Percentiles rank a stretch among this genome's conserved stretches.
phyloP scores from a whole-genome alignment of 306 rosid genomes.

The Coriaria nepalensis region DNA sequence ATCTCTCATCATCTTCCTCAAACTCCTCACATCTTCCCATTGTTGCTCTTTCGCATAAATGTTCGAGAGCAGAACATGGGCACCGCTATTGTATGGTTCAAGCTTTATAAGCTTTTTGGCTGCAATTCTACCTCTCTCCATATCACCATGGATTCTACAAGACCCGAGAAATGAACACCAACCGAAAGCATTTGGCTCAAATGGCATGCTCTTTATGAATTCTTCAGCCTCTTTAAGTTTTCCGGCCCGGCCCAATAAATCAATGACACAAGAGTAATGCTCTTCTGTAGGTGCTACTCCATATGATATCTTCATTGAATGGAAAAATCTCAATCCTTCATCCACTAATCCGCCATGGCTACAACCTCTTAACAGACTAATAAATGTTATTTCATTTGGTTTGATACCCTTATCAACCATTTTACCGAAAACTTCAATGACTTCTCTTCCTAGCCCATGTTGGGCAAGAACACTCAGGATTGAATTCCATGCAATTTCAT shows the following conservation, averaged over 20 bases:
- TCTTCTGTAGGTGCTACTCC: conserved; percentile 37
- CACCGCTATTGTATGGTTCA: conserved; percentile 43
- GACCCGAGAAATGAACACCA: conserved; percentile 53
- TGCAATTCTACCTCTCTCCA: conserved; percentile 36
- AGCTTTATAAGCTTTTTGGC: conserved; percentile 35
- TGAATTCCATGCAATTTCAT: conserved; percentile 36
- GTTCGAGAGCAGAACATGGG: conserved; percentile 40
- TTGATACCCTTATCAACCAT: conserved; percentile 28
- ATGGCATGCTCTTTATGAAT: conserved; percentile 35
- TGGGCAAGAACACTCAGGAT: conserved; percentile 33
- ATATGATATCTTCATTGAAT: conserved; percentile 34
- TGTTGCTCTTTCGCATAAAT: conserved; percentile 31
- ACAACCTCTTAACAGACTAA: conserved; percentile 38
- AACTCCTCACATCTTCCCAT: conserved; percentile 40
- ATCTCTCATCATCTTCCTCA: conserved; percentile 38
- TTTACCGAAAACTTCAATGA: conserved; percentile 17
- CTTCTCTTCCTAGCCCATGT: conserved; percentile 43
- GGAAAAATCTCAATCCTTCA: conserved; percentile 33
- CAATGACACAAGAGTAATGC: conserved; percentile 41
- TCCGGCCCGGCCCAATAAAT: conserved; percentile 41
- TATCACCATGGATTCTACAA: conserved; percentile 35
- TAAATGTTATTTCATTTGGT: conserved; percentile 39
- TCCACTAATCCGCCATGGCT: conserved; percentile 43
- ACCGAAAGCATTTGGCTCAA: conserved; percentile 46
- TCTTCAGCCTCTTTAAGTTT: conserved; percentile 38